These are phyloP conservation scores for Aspergillus egyptiacus DNA, from an alignment of 495 filamentous ascomycete genomes.

Conservation along the genomic window DNA sequence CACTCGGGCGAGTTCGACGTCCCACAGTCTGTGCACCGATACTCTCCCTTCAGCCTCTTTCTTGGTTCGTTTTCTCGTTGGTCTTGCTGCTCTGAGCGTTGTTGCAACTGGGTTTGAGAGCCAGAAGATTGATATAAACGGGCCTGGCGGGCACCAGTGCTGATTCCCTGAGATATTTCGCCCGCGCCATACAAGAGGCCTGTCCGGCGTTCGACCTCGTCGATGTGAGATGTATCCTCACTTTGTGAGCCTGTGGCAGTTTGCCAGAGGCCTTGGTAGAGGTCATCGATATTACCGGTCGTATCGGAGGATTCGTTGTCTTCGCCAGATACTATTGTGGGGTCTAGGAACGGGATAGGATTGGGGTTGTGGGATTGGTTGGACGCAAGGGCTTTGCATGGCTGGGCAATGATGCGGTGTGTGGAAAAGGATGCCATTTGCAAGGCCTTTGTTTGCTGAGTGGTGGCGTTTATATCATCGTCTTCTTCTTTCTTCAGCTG, in stretches of 20 bases:
- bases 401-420: not conserved
- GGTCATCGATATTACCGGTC: conserved; percentile 61
- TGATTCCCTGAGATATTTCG: conserved; percentile 82
- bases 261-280: conserved; percentile 63
- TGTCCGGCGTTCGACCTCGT: conserved; percentile 91
- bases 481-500: conserved; percentile 82
- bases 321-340: conserved; percentile 9
- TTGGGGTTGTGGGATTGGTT: not conserved
- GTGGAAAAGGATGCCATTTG: not conserved
- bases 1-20: conserved; percentile 93
- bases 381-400: not conserved
- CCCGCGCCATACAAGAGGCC: conserved; percentile 84
- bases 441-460: conserved; percentile 1
- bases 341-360: conserved; percentile 2
- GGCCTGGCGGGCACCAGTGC: conserved; percentile 74
- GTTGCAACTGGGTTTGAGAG: not conserved
- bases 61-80: conserved; percentile 78
- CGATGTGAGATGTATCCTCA: conserved; percentile 70
- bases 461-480: conserved; percentile 55
- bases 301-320: conserved; percentile 47
- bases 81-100: conserved; percentile 60
- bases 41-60: conserved; percentile 91
- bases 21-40: conserved; percentile 94
- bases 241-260: conserved; percentile 74
- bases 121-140: conserved; percentile 63